A percentile compares a stretch with the other conserved stretches of the same genome.
These are phyloP conservation scores for Vitis amurensis DNA, from an alignment of 164 flowering plant species.

Conservation along the genomic window DNA sequence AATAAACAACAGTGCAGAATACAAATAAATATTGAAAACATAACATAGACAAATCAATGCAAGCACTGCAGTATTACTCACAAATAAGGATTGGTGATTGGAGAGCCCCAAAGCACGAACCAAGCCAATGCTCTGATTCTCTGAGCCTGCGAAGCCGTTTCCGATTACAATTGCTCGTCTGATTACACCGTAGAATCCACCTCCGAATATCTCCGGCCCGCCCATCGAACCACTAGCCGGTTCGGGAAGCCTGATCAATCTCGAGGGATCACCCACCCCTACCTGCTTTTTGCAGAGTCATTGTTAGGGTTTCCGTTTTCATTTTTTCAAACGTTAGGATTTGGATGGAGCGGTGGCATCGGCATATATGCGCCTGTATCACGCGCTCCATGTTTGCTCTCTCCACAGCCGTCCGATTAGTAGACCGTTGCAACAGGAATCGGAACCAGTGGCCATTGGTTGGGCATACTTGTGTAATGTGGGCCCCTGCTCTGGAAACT, in stretches of 20 bases:
- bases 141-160: conserved; percentile 41
- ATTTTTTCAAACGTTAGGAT: too few species aligned
- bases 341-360: too few species aligned
- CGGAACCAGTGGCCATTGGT: too few species aligned
- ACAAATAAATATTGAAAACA: too few species aligned
- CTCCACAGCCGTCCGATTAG: background rate
- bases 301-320: too few species aligned
- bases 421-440: too few species aligned
- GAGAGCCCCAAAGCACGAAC: conserved; percentile 41
- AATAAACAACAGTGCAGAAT: background rate
- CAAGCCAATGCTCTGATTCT: conserved; percentile 39
- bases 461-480: too few species aligned
- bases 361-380: background rate
- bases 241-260: conserved; percentile 17
- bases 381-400: conserved; percentile 5
- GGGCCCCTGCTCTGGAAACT: too few species aligned
- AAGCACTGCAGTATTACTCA: conserved; percentile 4
- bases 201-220: conserved; percentile 18
- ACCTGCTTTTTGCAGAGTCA: too few species aligned
- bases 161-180: conserved; percentile 36
- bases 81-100: conserved; percentile 22
- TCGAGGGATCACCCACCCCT: conserved; percentile 3
- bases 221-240: conserved; percentile 12
- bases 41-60: too few species aligned
- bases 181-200: conserved; percentile 20